phyloP scores from a whole-genome alignment of 164 flowering plant species.

The Sextonia rubra region DNA sequence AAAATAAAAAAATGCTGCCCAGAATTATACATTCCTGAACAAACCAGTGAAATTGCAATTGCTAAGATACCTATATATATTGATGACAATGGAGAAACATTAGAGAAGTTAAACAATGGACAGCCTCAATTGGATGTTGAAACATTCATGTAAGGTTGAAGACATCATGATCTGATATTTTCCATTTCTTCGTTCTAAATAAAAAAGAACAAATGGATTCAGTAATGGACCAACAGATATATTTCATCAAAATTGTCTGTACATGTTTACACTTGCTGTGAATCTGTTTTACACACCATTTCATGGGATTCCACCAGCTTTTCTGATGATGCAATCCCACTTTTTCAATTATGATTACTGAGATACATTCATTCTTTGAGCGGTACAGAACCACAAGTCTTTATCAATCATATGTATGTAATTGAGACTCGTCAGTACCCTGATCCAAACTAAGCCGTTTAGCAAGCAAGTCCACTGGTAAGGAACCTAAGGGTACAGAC shows the following conservation, averaged over 20 bases:
- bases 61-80: too few relatives aligned
- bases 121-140: background rate
- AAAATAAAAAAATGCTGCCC: too few relatives aligned
- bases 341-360: background rate
- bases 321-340: background rate
- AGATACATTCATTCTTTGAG: background rate
- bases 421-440: background rate
- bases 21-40: too few relatives aligned
- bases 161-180: too few relatives aligned
- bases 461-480: slow-evolving; percentile 64
- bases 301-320: background rate
- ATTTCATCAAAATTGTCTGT: background rate
- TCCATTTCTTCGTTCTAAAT: background rate
- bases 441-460: slow-evolving; percentile 24
- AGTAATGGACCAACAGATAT: background rate
- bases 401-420: background rate
- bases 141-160: background rate
- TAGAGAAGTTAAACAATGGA: too few relatives aligned
- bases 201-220: background rate
- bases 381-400: background rate
- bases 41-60: too few relatives aligned
- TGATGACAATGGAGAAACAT: too few relatives aligned
- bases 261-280: background rate
- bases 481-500: slow-evolving; percentile 48
- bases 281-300: background rate